Evolutionary conservation across 2,329 filamentous ascomycete genomes (phyloP), one percentile per base, ranked within the genome.

Genomic region (Coniella lustricola): DNA sequence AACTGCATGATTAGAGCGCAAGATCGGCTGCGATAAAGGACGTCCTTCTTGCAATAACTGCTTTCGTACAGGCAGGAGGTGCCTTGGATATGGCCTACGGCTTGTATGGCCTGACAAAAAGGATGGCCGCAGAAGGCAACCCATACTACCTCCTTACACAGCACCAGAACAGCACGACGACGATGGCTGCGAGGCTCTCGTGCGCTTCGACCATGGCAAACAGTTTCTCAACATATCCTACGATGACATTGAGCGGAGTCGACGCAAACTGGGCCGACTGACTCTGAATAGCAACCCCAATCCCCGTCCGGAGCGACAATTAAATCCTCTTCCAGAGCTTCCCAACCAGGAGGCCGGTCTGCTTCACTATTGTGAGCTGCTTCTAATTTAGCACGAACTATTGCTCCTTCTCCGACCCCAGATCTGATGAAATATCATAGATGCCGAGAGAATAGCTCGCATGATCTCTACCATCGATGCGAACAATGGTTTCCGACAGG

Each of bases 401-500:
- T 20, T 25, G 25, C 9, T 14, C 4, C n/a, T 12, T 13, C 17
- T 10, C 2, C 3, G 20, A 35, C 7, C 4, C n/a, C 9, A 9
- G 31, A 14, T 43, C 51, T 51, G 38, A 46, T 10, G 44, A 48
- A 10, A 29, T 14, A 16, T 39, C 16, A 31, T 38, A 74, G 69
- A 73, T 47, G 62, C 65, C 36, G 52, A 59, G 17, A 63, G 59
- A 41, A 64, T 73, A 32, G 66, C 70, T 4, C 56, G 60, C 16
- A 73, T 75, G 64, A 69, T 73, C 38, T 74, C 71, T 3, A 74
- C 71, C 3, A 67, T 72, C 39, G 65, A 73, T 45, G 59, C 67
- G 49, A 62, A 64, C 46, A 74, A 74, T 54, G 72, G 72, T 8
- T 75, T 75, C 52, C 68, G 68, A 32, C 62, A 66, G 31, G 63